phyloP scores from a whole-genome alignment of 352 stramenopile genomes.

The Poterioochromonas sp. region DNA sequence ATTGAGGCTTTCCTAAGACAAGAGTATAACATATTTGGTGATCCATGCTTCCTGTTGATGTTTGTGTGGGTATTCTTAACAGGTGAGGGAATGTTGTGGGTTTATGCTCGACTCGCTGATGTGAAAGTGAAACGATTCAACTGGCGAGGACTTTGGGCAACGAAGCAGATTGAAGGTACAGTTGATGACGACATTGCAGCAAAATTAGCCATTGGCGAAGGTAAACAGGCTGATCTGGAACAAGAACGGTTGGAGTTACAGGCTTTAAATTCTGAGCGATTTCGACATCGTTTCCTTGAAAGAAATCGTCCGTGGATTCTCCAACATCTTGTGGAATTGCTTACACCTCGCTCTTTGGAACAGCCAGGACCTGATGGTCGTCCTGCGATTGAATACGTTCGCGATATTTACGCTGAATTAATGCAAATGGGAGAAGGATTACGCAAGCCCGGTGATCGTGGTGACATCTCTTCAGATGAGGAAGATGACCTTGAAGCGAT shows the following conservation, averaged over 20 bases:
- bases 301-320: conserved; percentile 91
- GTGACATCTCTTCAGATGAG: conserved; percentile 78
- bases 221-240: conserved; percentile 83
- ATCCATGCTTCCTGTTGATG: conserved; percentile 77
- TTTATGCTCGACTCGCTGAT: conserved; percentile 59
- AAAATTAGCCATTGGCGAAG: conserved; percentile 83
- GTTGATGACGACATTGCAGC: conserved; percentile 88
- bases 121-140: conserved; percentile 54
- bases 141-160: conserved; percentile 74
- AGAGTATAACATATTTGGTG: conserved; percentile 81
- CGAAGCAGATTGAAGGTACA: conserved; percentile 76
- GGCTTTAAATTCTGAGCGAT: conserved; percentile 89
- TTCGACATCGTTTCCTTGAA: conserved; percentile 89
- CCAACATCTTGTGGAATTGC: conserved; percentile 86
- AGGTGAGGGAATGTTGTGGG: conserved; percentile 56
- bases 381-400: conserved; percentile 82
- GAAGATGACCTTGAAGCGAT: conserved; percentile 48
- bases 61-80: conserved; percentile 65
- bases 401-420: conserved; percentile 88
- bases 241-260: conserved; percentile 86
- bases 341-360: conserved; percentile 80
- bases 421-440: conserved; percentile 73
- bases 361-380: conserved; percentile 59
- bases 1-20: conserved; percentile 82
- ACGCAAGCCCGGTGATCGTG: conserved; percentile 69